Evolutionary conservation across 2,329 filamentous ascomycete species (phyloP), one percentile per base, ranked within the genome.

Genomic region (Diplodia intermedia): DNA sequence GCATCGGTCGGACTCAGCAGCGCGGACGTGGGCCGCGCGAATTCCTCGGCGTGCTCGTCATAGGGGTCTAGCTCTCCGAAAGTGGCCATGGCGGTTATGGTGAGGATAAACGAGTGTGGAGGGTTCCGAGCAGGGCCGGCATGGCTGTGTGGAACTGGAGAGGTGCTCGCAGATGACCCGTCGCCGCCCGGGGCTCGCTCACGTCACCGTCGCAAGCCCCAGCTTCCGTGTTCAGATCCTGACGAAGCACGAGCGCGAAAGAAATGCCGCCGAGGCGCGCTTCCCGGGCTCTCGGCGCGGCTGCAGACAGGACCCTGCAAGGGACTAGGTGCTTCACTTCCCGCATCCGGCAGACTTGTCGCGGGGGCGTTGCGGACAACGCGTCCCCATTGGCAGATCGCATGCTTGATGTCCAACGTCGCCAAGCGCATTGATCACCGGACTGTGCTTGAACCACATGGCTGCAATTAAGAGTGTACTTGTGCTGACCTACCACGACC

Each of bases 381-480:
- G 43, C 14, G 26, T 12, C 9, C 26, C 43, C 20, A 62, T 62
- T 62, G 43, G 43, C 57, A 50, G 26, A 14, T 29, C 57, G 7
- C 29, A 18, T 26, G 23, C 8, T 43, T 52, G 20, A 8, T 26
- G 3, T 9, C 43, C n/a, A 18, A 18, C 11, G 18, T 26, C 43
- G 2, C 33, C 29, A 62, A 14, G 60, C 60, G n/a, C 31, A n/a
- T n/a, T 63, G 47, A 52, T 52, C 60, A 63, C 31, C 43, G 36
- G 43, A 26, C 43, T 20, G n/a, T 36, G 47, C 23, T 38, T 29
- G 60, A 52, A 63, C 60, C 60, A 36, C 60, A 63, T 36, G 60
- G 60, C 31, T 63, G 47, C 43, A 61, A 63, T 63, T 63, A 63
- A 63, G 50, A 52, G 60, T 63, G 47, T 63, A 63, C 60, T 40